Conservation (phyloP, 257 asterid species). For the Gentiana straminea region DNA sequence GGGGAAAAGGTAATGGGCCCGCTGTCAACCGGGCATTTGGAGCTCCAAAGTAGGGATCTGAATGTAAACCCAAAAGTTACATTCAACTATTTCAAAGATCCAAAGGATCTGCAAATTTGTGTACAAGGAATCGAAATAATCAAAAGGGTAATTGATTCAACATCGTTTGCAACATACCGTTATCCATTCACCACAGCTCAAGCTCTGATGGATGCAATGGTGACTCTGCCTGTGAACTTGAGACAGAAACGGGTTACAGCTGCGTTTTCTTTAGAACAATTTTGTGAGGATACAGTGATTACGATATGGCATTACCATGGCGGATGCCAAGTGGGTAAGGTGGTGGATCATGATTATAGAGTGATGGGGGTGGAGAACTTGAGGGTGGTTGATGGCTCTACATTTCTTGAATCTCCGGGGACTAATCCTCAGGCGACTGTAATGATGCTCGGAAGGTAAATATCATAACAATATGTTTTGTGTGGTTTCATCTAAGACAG, state of each 20-base stretch:
- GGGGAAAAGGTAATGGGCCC: constrained; percentile 58
- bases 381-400: constrained; percentile 76
- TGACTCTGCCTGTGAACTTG: constrained; percentile 32
- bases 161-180: constrained; percentile 26
- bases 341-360: constrained; percentile 9
- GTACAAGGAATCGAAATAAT: constrained; percentile 49
- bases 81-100: constrained; percentile 9
- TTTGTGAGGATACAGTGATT: constrained; percentile 56
- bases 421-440: constrained; percentile 93
- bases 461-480: too few relatives aligned
- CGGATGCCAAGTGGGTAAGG: constrained; percentile 54
- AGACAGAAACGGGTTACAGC: constrained; percentile 21
- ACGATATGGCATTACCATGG: constrained; percentile 93
- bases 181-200: constrained; percentile 32
- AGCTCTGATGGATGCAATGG: constrained; percentile 25
- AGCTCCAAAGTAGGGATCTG: constrained; percentile 44
- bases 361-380: constrained; percentile 54
- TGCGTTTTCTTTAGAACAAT: constrained; percentile 42
- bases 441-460: constrained; percentile 88
- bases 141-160: constrained; percentile 31
- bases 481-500: too few relatives aligned
- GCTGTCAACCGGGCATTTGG: constrained; percentile 49
- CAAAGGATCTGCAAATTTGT: constrained; percentile 52
- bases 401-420: constrained; percentile 51
- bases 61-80: constrained; percentile 56